Evolutionary conservation across 2,329 filamentous ascomycete species (phyloP).

Genomic region (Mollisiaceae sp.): DNA sequence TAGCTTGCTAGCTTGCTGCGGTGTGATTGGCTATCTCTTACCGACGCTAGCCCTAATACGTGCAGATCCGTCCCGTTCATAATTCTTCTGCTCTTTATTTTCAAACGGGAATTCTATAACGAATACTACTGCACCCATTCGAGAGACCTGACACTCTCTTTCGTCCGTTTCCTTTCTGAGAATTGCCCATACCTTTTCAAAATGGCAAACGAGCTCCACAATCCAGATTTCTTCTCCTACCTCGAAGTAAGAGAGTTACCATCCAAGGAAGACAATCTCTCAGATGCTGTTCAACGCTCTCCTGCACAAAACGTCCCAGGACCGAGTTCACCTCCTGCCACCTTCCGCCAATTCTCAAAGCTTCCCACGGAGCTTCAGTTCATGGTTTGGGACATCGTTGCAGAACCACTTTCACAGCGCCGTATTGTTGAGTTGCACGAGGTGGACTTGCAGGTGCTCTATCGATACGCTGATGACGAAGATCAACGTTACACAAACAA

Average conservation of each 20-base stretch:
- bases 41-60: too few species aligned
- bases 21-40: too few species aligned
- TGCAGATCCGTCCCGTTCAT: too few species aligned
- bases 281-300: not conserved
- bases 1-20: too few species aligned
- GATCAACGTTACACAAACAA: not conserved
- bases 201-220: not conserved
- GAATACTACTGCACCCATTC: too few species aligned
- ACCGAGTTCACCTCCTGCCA: not conserved
- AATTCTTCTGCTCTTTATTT: too few species aligned
- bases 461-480: not conserved
- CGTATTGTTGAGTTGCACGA: not conserved
- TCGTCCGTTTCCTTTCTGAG: not conserved
- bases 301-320: not conserved
- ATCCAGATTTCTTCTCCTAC: not conserved
- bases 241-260: not conserved
- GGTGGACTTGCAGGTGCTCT: not conserved
- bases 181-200: not conserved
- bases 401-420: not conserved
- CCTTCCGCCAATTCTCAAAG: not conserved
- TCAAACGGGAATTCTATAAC: too few species aligned
- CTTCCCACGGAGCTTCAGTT: not conserved
- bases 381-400: not conserved
- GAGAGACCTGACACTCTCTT: not conserved
- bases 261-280: not conserved